phyloP scores from a whole-genome alignment of 371 early-diverging fungal genomes.

The Rhizopus arrhizus region DNA sequence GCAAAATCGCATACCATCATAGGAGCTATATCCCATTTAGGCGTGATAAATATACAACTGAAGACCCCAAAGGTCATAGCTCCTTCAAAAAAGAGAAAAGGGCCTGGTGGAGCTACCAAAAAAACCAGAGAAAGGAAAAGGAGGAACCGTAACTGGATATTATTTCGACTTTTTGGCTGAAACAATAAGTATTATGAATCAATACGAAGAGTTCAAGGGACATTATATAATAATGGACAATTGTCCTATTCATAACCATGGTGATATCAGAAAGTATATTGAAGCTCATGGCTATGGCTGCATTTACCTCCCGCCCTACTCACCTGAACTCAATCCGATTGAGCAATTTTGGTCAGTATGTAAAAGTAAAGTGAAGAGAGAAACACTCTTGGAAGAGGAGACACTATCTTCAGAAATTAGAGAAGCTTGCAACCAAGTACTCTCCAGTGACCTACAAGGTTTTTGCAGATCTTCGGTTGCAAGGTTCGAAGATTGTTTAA shows the following conservation, averaged over 20 bases:
- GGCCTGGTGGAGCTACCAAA: constrained; percentile 13
- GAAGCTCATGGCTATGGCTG: constrained; percentile 19
- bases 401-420: constrained; percentile 8
- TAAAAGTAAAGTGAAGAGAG: neutral
- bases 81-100: constrained; percentile 17
- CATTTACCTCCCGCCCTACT: constrained; percentile 28
- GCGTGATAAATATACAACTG: neutral
- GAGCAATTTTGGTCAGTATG: constrained; percentile 17
- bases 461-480: constrained; percentile 18
- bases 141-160: constrained; percentile 11
- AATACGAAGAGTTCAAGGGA: constrained; percentile 17
- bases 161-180: constrained; percentile 13
- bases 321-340: constrained; percentile 24
- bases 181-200: constrained; percentile 5
- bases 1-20: constrained; percentile 8
- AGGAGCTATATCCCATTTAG: constrained; percentile 4
- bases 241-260: constrained; percentile 6
- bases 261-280: constrained; percentile 12
- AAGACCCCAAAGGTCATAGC: constrained; percentile 1
- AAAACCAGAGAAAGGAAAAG: constrained; percentile 11
- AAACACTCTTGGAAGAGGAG: constrained; percentile 13
- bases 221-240: constrained; percentile 18
- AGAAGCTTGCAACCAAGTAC: constrained; percentile 7
- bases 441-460: constrained; percentile 14
- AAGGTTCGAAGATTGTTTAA: constrained; percentile 20